Conservation (phyloP, 371 early-diverging fungal species). For the Synchytrium microbalum region DNA sequence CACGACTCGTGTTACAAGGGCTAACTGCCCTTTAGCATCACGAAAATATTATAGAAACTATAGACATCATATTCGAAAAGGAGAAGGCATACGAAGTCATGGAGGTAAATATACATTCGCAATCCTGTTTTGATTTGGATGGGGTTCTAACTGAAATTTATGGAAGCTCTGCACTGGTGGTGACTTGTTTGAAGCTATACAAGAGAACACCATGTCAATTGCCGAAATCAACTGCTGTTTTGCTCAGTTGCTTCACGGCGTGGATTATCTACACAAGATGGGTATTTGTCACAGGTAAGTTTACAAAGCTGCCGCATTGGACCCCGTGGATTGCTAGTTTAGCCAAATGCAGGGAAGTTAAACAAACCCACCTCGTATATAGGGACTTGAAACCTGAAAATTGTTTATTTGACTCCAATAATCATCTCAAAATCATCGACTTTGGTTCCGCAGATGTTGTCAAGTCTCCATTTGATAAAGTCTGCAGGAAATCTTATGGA, state of each 20-base stretch:
- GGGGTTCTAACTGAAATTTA: slow-evolving; percentile 28
- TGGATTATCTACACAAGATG: slow-evolving; percentile 34
- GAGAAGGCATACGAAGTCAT: slow-evolving; percentile 15
- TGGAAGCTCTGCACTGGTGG: slow-evolving; percentile 35
- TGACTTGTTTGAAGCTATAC: slow-evolving; percentile 18
- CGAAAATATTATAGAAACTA: slow-evolving; percentile 75
- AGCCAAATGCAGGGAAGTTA: not conserved
- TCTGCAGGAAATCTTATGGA: slow-evolving; percentile 60
- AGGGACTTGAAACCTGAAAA: slow-evolving; percentile 44
- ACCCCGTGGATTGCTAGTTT: too few relatives aligned
- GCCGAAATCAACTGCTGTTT: slow-evolving; percentile 30
- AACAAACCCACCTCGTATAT: not conserved
- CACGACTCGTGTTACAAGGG: too few relatives aligned
- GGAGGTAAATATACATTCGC: slow-evolving; percentile 21
- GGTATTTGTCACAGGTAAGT: slow-evolving; percentile 41
- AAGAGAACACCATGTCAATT: slow-evolving; percentile 6
- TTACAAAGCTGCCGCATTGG: not conserved
- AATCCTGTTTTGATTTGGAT: slow-evolving; percentile 94
- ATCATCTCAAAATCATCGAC: slow-evolving; percentile 74
- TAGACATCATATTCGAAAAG: slow-evolving; percentile 51
- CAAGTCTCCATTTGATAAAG: slow-evolving; percentile 61
- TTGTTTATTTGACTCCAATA: slow-evolving; percentile 19
- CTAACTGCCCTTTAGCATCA: slow-evolving; percentile 72
- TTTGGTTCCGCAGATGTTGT: slow-evolving; percentile 86
- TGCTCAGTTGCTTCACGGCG: slow-evolving; percentile 40